Percentiles rank a stretch among this genome's conserved stretches.
These are phyloP conservation scores for Eucalyptus paniculata DNA, from an alignment of 345 rosid species.

Conservation along the genomic window DNA sequence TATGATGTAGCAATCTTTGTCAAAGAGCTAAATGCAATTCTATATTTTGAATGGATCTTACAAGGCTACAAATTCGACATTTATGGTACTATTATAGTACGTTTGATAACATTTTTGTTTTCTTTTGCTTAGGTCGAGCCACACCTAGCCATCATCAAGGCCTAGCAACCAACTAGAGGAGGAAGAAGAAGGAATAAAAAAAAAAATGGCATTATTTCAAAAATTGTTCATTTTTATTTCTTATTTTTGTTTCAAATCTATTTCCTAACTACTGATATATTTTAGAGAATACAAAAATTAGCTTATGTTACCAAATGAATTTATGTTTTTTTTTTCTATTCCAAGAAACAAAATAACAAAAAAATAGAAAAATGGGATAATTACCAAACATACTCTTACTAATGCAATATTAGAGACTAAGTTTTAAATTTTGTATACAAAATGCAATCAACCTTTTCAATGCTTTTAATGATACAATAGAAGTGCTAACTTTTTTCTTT, in stretches of 20 bases:
- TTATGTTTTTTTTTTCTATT: rapidly evolving
- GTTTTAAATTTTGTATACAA: neutral
- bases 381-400: neutral
- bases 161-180: no score
- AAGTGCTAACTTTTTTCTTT: neutral
- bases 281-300: no score
- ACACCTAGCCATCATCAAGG: no score
- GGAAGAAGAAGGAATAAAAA: no score
- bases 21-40: neutral
- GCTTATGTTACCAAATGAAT: no score
- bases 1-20: neutral
- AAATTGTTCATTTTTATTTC: no score
- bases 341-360: no score
- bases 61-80: neutral
- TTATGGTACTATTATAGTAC: neutral
- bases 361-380: no score
- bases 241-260: rapidly evolving
- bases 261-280: rapidly evolving
- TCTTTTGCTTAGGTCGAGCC: no score
- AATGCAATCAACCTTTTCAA: neutral
- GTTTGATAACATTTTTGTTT: no score
- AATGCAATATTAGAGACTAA: neutral
- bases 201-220: rapidly evolving
- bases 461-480: neutral
- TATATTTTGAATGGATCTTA: neutral